These are phyloP conservation scores for Ulota crispa DNA, from an alignment of 225 moss, liverwort and hornwort genomes.

Conservation along the genomic window DNA sequence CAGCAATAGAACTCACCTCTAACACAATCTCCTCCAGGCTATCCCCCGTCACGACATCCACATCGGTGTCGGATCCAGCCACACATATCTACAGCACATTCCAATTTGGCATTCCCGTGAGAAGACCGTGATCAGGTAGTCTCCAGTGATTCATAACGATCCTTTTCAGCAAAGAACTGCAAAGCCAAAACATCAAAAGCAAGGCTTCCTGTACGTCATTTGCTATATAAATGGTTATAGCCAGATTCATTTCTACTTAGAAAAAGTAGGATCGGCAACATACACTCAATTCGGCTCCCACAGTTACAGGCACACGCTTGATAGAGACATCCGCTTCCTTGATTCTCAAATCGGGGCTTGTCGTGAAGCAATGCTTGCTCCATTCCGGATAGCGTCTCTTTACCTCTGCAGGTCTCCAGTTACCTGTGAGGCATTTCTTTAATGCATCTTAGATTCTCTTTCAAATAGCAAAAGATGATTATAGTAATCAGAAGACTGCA, in stretches of 20 bases:
- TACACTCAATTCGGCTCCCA: slow-evolving; percentile 61
- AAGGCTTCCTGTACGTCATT: background rate
- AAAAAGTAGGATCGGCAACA: slow-evolving; percentile 7
- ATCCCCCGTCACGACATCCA: slow-evolving; percentile 66
- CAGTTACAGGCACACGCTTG: slow-evolving; percentile 50
- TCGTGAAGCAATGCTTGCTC: slow-evolving; percentile 35
- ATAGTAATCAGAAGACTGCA: background rate
- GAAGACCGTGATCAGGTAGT: slow-evolving; percentile 6
- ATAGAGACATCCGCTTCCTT: slow-evolving; percentile 32
- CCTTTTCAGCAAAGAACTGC: slow-evolving; percentile 4
- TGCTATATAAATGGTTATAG: background rate
- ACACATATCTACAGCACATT: slow-evolving; percentile 65
- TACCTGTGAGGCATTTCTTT: slow-evolving; percentile 18
- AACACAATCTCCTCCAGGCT: slow-evolving; percentile 76
- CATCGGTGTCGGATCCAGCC: slow-evolving; percentile 50
- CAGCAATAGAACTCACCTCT: slow-evolving; percentile 37
- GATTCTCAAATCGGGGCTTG: slow-evolving; percentile 27
- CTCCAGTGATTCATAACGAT: background rate
- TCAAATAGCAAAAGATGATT: background rate
- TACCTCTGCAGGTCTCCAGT: slow-evolving; percentile 21
- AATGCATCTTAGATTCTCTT: background rate
- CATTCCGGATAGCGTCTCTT: slow-evolving; percentile 16
- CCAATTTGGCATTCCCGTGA: slow-evolving; percentile 20
- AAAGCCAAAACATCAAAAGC: background rate
- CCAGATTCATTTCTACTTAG: background rate